phyloP scores from a whole-genome alignment of 257 asterid species.

The Salvia rosmarinus region DNA sequence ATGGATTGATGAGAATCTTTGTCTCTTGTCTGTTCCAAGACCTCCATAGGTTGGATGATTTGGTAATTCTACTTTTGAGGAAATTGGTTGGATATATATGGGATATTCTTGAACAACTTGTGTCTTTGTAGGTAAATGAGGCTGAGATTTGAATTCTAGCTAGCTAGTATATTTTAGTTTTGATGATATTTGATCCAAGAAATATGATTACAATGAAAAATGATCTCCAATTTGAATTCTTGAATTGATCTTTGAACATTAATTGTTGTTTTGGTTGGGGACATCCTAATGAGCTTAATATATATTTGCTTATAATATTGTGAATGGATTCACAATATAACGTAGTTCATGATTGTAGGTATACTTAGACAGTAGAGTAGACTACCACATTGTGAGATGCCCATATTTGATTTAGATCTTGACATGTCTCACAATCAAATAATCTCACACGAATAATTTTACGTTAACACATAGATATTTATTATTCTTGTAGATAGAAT shows the following conservation, averaged over 20 bases:
- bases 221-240: neutral
- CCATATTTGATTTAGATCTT: no score
- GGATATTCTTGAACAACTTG: neutral
- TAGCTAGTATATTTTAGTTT: no score
- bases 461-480: neutral
- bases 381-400: no score
- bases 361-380: neutral
- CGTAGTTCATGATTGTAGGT: conserved; percentile 10
- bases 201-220: neutral
- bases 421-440: no score
- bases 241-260: conserved; percentile 17
- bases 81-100: neutral
- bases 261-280: neutral
- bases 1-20: conserved; percentile 40
- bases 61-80: conserved; percentile 21
- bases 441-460: neutral
- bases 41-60: conserved; percentile 15
- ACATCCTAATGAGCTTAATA: no score
- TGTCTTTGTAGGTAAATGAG: neutral
- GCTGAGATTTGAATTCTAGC: neutral
- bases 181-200: no score
- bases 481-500: neutral
- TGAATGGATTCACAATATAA: no score
- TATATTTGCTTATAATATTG: neutral
- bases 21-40: conserved; percentile 29